These are phyloP conservation scores for Globisporangium camurandrum DNA, from an alignment of 352 stramenopile species.

Conservation along the genomic window DNA sequence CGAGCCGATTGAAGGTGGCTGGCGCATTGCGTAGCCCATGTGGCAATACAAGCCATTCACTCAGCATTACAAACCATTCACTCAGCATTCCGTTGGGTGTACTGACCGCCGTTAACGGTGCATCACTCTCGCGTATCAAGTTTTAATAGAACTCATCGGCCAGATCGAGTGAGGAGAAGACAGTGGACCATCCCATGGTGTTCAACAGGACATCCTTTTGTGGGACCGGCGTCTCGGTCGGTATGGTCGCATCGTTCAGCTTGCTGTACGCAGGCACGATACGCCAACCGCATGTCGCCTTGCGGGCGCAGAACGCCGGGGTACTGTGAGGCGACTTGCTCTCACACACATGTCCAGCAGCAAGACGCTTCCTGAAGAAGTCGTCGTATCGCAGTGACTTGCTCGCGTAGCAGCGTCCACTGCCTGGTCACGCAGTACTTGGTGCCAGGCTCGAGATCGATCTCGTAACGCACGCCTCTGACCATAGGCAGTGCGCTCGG, in stretches of 20 bases:
- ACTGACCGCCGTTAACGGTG: slow-evolving; percentile 18
- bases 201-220: slow-evolving; percentile 21
- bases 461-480: neutral
- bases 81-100: slow-evolving; percentile 15
- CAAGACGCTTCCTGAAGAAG: neutral
- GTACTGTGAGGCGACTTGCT: neutral
- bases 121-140: slow-evolving; percentile 9
- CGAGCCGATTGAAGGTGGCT: slow-evolving; percentile 20
- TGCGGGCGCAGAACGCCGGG: neutral
- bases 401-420: neutral
- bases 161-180: slow-evolving; percentile 23
- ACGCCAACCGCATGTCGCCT: neutral
- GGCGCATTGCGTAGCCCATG: slow-evolving; percentile 16
- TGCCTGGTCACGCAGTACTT: neutral
- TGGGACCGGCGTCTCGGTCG: slow-evolving; percentile 22
- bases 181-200: slow-evolving; percentile 16
- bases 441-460: neutral
- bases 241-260: slow-evolving; percentile 22
- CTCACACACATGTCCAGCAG: neutral
- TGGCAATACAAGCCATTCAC: slow-evolving; percentile 22
- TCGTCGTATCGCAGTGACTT: neutral
- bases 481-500: neutral
- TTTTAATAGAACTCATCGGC: too few relatives aligned
- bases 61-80: too few relatives aligned
- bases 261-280: slow-evolving; percentile 29